A percentile compares a stretch with the other conserved stretches of the same genome.
Evolutionary conservation across 2,329 filamentous ascomycete genomes (phyloP).

Genomic region (Cladosporium cucumerinum): DNA sequence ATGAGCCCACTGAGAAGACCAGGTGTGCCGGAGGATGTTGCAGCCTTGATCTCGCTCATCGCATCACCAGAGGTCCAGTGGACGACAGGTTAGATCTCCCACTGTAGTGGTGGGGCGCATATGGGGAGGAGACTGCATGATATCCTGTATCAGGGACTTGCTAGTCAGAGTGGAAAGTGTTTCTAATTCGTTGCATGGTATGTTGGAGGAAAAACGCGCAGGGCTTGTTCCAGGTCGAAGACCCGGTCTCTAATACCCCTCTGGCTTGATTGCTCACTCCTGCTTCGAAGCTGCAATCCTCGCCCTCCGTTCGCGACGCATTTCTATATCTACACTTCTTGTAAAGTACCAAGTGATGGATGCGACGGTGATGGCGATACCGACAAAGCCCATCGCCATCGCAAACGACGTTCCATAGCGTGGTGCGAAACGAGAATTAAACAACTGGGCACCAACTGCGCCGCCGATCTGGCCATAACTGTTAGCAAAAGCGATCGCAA

Average conservation of each 20-base stretch:
- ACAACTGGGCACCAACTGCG: conserved; percentile 44
- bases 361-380: conserved; percentile 1
- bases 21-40: background rate
- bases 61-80: background rate
- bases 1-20: background rate
- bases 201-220: background rate
- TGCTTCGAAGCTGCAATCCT: background rate
- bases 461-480: conserved; percentile 44
- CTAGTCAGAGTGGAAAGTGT: background rate
- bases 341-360: conserved; percentile 15
- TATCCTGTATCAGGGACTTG: background rate
- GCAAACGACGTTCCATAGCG: conserved; percentile 13
- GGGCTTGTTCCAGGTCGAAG: background rate
- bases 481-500: conserved; percentile 12
- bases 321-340: background rate
- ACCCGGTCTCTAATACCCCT: background rate
- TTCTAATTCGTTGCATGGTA: background rate
- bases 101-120: background rate
- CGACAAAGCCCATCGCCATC: conserved; percentile 18
- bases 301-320: background rate
- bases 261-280: background rate
- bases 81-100: background rate
- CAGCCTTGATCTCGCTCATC: background rate
- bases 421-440: conserved; percentile 24
- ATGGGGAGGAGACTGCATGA: background rate